Evolutionary conservation across 2,329 filamentous ascomycete genomes (phyloP), one percentile per base, ranked within the genome.

Genomic region (Fusarium drepaniforme): DNA sequence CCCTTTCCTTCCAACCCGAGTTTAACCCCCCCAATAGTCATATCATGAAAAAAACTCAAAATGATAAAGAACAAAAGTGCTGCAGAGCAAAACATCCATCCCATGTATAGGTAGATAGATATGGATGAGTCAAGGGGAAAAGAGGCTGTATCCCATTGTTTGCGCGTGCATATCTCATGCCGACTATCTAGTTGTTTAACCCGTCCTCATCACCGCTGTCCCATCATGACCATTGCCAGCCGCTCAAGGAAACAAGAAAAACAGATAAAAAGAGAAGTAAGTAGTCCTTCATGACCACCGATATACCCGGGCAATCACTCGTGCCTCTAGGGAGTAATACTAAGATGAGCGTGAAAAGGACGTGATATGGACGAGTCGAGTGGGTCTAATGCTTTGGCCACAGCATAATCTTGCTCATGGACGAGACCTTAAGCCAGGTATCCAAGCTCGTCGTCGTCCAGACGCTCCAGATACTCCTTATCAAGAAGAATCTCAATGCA

Each of bases 401-500:
- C 9, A 6, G 25, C 46, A 8, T 25, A 16, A 51, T 59, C 37
- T 37, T 60, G 18, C 23, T 30, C 38, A 42, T 61, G 23, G 30
- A 56, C 16, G 18, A 33, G 37, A 30, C 30, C 68, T 90, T 90
- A 98, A 79, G 96, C 96, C 75, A 98, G 91, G 84, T 98, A 98
- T 67, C 96, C 95, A 71, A 99, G 90, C 82, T 98, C 95, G 81
- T 98, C 97, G 65, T 94, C 95, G 58, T 98, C 97, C 68, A 98
- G 86, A 67, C 97, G 94, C 88, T 99, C 97, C 59, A 99, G 90
- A 81, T 99, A 99, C 84, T 99, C 97, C 88, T 99, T 99, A 88
- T 99, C 97, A 75, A 99, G 92, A 46, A 99, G 89, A 75, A 98
- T 98, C 85, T 99, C 97, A 82, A 99, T 98, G 84, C 97, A 98